Evolutionary conservation across 129 eudicot genomes (phyloP), one percentile per base, ranked within the genome.

Genomic region (Saussurea involucrata): DNA sequence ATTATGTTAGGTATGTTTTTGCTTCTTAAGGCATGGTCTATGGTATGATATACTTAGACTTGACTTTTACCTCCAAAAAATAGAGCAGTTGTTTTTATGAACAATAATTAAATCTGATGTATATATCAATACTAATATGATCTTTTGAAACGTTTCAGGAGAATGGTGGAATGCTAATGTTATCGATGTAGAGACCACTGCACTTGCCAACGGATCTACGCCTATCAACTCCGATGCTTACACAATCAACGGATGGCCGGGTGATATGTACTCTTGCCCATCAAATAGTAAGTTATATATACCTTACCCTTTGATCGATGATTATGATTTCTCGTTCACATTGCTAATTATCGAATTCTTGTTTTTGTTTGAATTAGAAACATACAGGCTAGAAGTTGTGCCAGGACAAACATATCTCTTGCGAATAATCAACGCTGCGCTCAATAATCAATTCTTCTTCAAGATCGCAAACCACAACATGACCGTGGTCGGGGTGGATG

Each of bases 151-250:
- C 25, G 28, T 74, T 73, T 73, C 81, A 92, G 97, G 98, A 78
- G 98, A 93, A 68, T 93, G 98, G 98, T 93, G 96, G 96, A 90
- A 93, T 80, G 92, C 84, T 6, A 88, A 93, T 80, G 87, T 84
- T 17, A 67, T 90, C 9, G 95, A 90, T 58, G 83, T 93, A 1
- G 90, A 85, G 77, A 84, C 80, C 24, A 32, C 85, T 69, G 94
- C 78, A 0, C 78, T 82, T 10, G 81, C 66, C 18, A 85, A 57
- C 3, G 98, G 98, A 1, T 70, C 18, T 32, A 79, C 90, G 21
- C 96, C 98, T 7, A 85, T 70, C 32, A 33, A 13, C 42, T 87
- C 98, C 0, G 85, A 93, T 49, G 98, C 92, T 42, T 88, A 49
- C 74, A 87, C 92, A 9, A 89, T 92, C 55, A 92, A 92, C 11